phyloP scores from a whole-genome alignment of 2,329 filamentous ascomycete genomes.

The Hirsutella thompsonii region DNA sequence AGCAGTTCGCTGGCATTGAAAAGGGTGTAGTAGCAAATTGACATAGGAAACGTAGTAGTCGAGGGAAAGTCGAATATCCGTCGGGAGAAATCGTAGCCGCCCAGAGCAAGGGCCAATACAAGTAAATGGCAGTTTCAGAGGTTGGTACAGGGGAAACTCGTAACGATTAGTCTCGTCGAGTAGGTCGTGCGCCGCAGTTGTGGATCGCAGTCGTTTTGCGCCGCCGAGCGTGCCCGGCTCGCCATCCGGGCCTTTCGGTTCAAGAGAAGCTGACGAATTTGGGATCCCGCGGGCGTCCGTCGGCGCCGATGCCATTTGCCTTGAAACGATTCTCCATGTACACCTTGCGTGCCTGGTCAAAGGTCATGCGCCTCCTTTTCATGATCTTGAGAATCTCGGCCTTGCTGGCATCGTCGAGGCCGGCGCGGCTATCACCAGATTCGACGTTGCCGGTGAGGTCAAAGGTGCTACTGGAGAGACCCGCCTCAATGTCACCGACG shows the following conservation, averaged over 20 bases:
- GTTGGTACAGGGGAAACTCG: too few species aligned
- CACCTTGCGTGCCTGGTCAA: conserved; percentile 80
- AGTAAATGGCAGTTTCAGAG: too few species aligned
- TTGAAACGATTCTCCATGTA: conserved; percentile 80
- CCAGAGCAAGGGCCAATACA: too few species aligned
- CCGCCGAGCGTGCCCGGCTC: too few species aligned
- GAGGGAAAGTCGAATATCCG: too few species aligned
- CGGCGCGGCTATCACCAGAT: conserved; percentile 63
- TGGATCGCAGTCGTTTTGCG: too few species aligned
- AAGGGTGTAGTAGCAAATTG: too few species aligned
- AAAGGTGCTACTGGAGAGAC: conserved; percentile 72
- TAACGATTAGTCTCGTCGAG: too few species aligned
- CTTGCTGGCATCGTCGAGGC: conserved; percentile 72
- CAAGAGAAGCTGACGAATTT: conserved; percentile 82
- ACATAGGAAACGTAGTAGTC: too few species aligned
- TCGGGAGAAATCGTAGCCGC: too few species aligned
- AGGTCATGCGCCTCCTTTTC: conserved; percentile 69
- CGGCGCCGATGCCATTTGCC: conserved; percentile 76
- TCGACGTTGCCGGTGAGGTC: conserved; percentile 72
- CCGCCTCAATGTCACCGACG: conserved; percentile 73
- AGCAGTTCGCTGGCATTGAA: too few species aligned
- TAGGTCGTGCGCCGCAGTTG: too few species aligned
- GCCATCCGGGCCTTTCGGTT: not conserved
- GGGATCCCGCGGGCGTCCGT: conserved; percentile 78
- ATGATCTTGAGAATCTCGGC: conserved; percentile 78